Evolutionary conservation across 2,329 filamentous ascomycete species (phyloP), one percentile per base, ranked within the genome.

Genomic region (Pseudocercospora crystallina): DNA sequence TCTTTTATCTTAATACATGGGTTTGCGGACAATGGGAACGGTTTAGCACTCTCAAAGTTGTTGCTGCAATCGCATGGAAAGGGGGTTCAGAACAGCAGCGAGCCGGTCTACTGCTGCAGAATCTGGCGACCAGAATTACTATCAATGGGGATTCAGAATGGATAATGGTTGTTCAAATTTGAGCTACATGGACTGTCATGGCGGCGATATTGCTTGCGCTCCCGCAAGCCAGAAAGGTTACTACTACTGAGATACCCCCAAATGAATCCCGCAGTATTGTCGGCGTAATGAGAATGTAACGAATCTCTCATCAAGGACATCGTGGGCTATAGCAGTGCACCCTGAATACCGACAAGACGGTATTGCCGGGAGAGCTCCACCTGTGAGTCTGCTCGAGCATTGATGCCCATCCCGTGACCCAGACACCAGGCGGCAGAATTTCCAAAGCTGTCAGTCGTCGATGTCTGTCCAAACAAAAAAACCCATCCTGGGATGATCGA

Each of bases 401-500:
- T 43, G 39, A 17, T 30, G 31, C n/a, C 26, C 32, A 37, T 32
- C 39, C 46, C 46, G 39, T 43, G 39, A 43, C 39, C 33, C 39
- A 33, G 31, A 13, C 17, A 11, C 15, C 33, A 51, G 49, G 49
- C 49, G 43, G 49, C 49, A 47, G 38, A 15, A 47, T 51, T 51
- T 33, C 42, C 20, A 20, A 20, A 37, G 32, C 35, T 13, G 30
- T 51, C 38, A 51, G 43, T 51, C 49, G 49, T 47, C 43, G 17
- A 49, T 31, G 26, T 31, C 26, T 29, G 29, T 43, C 17, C 15
- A 33, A 36, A 34, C 34, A 20, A 26, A 26, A 26, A 26, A 26
- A 14, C 26, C 15, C 31, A 29, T 41, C 36, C 26, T 31, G 44
- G 26, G n/a, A 15, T 37, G 42, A 45, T 40, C 43, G n/a, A 39